Evolutionary conservation across 371 early-diverging fungal genomes (phyloP).

Genomic region (Sporodiniella umbellata): DNA sequence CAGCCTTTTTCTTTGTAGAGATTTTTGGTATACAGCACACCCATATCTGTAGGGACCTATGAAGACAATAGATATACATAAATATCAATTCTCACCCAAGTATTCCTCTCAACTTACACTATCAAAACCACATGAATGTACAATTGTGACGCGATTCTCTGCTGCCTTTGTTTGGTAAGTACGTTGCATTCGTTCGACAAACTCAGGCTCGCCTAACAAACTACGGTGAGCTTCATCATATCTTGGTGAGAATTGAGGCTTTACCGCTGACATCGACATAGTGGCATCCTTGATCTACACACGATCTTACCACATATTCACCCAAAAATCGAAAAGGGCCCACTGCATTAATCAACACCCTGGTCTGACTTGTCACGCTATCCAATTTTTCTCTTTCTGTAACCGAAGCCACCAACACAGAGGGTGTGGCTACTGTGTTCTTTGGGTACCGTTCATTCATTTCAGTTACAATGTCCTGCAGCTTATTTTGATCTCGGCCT

Average conservation of each 20-base stretch:
- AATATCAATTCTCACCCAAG: too few relatives aligned
- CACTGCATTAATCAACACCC: constrained; percentile 75
- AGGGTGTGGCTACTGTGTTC: constrained; percentile 28
- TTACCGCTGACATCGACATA: constrained; percentile 84
- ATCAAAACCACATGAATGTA: constrained; percentile 91
- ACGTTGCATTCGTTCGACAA: constrained; percentile 71
- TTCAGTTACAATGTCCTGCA: constrained; percentile 30
- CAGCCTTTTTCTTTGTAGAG: constrained; percentile 39
- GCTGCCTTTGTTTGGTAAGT: constrained; percentile 72
- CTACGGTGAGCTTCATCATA: not conserved
- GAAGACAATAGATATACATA: not conserved
- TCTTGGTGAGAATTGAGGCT: not conserved
- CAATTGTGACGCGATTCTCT: constrained; percentile 62
- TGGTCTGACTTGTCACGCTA: constrained; percentile 52
- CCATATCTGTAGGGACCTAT: constrained; percentile 61
- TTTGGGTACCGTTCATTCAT: constrained; percentile 15
- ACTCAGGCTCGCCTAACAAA: constrained; percentile 65
- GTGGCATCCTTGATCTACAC: constrained; percentile 73
- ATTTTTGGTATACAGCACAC: constrained; percentile 54
- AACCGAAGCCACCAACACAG: constrained; percentile 62
- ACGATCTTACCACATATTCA: constrained; percentile 78
- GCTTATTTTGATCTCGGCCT: constrained; percentile 54
- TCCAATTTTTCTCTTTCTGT: constrained; percentile 52
- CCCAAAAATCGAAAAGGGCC: constrained; percentile 86
- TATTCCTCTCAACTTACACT: constrained; percentile 46